phyloP scores from a whole-genome alignment of 306 rosid genomes.

The Quercus bicolor region DNA sequence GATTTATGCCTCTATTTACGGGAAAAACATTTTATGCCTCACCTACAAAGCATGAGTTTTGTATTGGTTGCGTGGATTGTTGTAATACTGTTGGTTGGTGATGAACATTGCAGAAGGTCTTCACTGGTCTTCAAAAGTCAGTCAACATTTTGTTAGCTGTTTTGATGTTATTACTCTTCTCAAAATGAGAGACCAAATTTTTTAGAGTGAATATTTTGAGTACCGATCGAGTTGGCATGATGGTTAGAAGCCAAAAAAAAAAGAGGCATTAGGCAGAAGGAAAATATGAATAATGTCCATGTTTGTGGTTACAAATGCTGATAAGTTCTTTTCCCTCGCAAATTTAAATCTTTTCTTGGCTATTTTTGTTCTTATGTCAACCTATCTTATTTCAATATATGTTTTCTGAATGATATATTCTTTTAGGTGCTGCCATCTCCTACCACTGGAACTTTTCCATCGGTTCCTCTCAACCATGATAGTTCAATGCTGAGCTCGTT shows the following conservation, averaged over 20 bases:
- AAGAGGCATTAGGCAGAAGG: not conserved
- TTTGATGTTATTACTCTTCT: not conserved
- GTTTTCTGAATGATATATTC: not conserved
- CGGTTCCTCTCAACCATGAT: conserved; percentile 29
- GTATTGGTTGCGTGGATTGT: not conserved
- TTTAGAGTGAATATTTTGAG: not conserved
- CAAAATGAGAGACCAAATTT: not conserved
- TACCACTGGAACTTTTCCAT: conserved; percentile 65
- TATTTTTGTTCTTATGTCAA: not conserved
- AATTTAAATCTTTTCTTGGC: not conserved
- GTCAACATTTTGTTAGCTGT: not conserved
- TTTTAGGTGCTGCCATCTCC: conserved; percentile 75
- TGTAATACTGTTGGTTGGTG: not conserved
- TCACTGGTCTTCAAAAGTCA: not conserved
- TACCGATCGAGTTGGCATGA: not conserved
- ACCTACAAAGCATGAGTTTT: too few species aligned
- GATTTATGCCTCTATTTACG: too few species aligned
- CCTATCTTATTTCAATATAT: not conserved
- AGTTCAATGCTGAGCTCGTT: conserved; percentile 22
- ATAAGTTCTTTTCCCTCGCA: not conserved
- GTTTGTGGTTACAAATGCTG: not conserved
- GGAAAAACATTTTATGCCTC: too few species aligned
- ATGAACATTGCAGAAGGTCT: not conserved
- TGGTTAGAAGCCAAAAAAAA: not conserved
- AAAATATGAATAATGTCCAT: not conserved